A percentile compares a stretch with the other conserved stretches of the same genome.
Evolutionary conservation across 2,329 filamentous ascomycete genomes (phyloP).

Genomic region (Arthrobotrys pseudoclavata): DNA sequence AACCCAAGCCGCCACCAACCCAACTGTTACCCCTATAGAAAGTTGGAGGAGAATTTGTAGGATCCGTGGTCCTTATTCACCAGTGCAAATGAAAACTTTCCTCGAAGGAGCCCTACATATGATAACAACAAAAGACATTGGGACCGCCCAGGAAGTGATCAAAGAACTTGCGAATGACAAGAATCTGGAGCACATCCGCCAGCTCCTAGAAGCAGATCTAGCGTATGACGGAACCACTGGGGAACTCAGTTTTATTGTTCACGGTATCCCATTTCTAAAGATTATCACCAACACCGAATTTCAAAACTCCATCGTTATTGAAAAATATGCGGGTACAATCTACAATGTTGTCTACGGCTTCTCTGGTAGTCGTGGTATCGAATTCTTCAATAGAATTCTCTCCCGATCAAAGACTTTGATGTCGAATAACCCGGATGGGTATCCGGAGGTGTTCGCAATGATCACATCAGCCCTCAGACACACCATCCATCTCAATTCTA

Average conservation of each 20-base stretch:
- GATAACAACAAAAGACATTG: constrained; percentile 28
- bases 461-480: constrained; percentile 36
- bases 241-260: constrained; percentile 24
- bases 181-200: constrained; percentile 44
- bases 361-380: constrained; percentile 66
- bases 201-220: constrained; percentile 43
- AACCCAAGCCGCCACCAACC: not conserved
- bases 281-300: constrained; percentile 67
- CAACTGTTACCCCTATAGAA: constrained; percentile 4
- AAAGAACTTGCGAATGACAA: constrained; percentile 18
- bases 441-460: constrained; percentile 47
- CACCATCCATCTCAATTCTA: constrained; percentile 62
- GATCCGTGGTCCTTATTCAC: constrained; percentile 14
- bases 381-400: constrained; percentile 64
- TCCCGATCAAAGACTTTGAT: constrained; percentile 58
- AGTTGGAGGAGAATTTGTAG: constrained; percentile 41
- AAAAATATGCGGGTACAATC: constrained; percentile 67
- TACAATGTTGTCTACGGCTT: constrained; percentile 68
- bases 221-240: constrained; percentile 11
- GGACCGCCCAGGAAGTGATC: constrained; percentile 42
- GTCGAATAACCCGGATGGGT: constrained; percentile 25
- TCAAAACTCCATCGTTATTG: constrained; percentile 67
- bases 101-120: constrained; percentile 38
- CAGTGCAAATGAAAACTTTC: constrained; percentile 53
- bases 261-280: constrained; percentile 66